Base-by-base conservation (phyloP, 2,329 filamentous ascomycete species). In the Diaporthe sp. region DNA sequence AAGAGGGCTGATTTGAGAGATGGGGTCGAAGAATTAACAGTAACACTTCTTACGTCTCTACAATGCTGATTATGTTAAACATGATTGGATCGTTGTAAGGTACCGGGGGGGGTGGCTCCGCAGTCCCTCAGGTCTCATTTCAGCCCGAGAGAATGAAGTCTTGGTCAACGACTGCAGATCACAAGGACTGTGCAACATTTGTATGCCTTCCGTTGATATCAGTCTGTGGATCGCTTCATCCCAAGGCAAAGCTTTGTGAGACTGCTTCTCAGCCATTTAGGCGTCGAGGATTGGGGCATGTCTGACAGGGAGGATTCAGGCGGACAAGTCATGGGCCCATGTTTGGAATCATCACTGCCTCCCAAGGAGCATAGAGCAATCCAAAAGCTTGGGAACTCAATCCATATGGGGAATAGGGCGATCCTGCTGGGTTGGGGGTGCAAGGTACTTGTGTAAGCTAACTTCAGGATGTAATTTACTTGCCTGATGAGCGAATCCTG, bases 401-500 rank as follows among this genome's bases (percentile, higher is more conserved):
- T n/a, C 62, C 34, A 1, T 4, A 39, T 68, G 46, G 19, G 46
- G 31, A 15, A 53, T 53, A 25, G 62, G 25, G 62, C 31, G n/a
- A 53, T 68, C 62, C 62, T 68, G 31, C 34, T 28, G 46, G 49
- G 22, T 42, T 61, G 31, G 58, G 6, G 22, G 46, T 28, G 65
- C 22, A 53, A 68, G 65, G 65, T 39, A 37, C 65, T 68, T 68
- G 19, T 53, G 65, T 68, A 13, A 42, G 39, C 31, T 68, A 19
- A 39, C 22, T 13, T 13, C 22, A 25, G n/a, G 31, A 19, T 9
- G 22, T 0, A 25, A 39, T 68, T 39, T 25, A 28, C 8, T 10
- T 53, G 13, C 31, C 8, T 68, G 31, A 13, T 22, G 31, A 10
- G 1, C 5, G 9, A 28, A 53, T 51, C 31, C 10, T 53, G 6